Evolutionary conservation across 2,329 filamentous ascomycete genomes (phyloP).

Genomic region (Pestalotiopsis sp.): DNA sequence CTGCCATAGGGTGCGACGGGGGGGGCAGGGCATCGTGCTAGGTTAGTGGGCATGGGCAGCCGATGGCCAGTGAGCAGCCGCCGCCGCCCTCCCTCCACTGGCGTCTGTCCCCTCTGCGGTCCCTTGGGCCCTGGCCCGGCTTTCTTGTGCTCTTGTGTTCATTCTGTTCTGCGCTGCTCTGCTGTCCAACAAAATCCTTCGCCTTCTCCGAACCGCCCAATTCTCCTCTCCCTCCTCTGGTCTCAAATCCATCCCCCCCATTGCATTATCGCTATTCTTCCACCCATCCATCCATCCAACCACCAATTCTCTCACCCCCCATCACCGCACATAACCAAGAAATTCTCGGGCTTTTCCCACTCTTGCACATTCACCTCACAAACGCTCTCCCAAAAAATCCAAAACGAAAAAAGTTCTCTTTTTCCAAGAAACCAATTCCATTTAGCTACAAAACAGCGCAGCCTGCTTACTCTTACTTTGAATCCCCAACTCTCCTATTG

Average conservation of each 20-base stretch:
- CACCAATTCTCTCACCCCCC: background rate
- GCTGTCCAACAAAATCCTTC: slow-evolving; percentile 18
- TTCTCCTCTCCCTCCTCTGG: slow-evolving; percentile 6
- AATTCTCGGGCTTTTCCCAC: background rate
- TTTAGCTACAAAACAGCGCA: background rate
- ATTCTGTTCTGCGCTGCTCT: background rate
- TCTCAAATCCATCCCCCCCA: slow-evolving; percentile 1
- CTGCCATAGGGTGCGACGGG: background rate
- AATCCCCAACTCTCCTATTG: slow-evolving; percentile 1
- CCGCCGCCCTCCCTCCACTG: slow-evolving; percentile 16
- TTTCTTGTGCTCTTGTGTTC: background rate
- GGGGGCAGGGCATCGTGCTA: background rate
- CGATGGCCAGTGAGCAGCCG: slow-evolving; percentile 9
- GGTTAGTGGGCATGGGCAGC: background rate
- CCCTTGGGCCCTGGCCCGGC: background rate
- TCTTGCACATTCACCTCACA: background rate
- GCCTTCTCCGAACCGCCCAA: slow-evolving; percentile 15
- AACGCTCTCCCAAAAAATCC: background rate
- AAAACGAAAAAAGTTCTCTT: background rate
- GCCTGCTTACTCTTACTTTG: background rate
- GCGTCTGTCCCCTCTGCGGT: slow-evolving; percentile 18
- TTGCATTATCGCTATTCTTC: background rate
- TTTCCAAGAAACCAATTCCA: background rate
- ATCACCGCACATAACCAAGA: background rate
- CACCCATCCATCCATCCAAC: background rate